Percentiles rank a stretch among this genome's conserved stretches.
Conservation (phyloP, 805 yeast species). For the Schwanniomyces pseudopolymorphus region DNA sequence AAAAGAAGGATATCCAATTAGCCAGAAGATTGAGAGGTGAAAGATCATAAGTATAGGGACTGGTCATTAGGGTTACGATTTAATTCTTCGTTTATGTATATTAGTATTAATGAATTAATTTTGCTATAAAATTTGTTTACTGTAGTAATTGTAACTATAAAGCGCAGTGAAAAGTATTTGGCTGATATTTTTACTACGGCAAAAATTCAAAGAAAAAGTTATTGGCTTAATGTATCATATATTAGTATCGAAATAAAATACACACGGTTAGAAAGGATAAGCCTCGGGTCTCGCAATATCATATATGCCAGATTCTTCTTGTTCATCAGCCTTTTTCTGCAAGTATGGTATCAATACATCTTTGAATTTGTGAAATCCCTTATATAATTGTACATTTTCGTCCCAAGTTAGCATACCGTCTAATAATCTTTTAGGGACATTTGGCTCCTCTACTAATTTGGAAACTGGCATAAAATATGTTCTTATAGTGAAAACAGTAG, state of each 20-base stretch:
- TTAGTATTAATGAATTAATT: conserved; percentile 8
- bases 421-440: conserved; percentile 57
- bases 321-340: conserved; percentile 46
- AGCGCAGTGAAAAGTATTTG: too few relatives aligned
- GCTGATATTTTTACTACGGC: too few relatives aligned
- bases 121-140: neutral
- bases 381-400: conserved; percentile 57
- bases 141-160: neutral
- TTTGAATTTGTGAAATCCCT: conserved; percentile 56
- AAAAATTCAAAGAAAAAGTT: too few relatives aligned
- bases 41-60: conserved; percentile 33
- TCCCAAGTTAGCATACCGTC: conserved; percentile 62
- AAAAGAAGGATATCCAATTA: conserved; percentile 51
- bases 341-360: conserved; percentile 57
- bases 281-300: conserved; percentile 38
- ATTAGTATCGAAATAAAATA: too few relatives aligned
- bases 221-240: too few relatives aligned
- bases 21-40: conserved; percentile 54
- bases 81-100: conserved; percentile 7
- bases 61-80: conserved; percentile 3
- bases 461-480: conserved; percentile 60
- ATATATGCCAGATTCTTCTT: conserved; percentile 43
- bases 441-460: conserved; percentile 58
- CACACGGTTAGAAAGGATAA: conserved; percentile 42
- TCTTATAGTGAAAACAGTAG: conserved; percentile 57